Conservation (phyloP, 257 asterid genomes). For the Rubia yunnanensis region DNA sequence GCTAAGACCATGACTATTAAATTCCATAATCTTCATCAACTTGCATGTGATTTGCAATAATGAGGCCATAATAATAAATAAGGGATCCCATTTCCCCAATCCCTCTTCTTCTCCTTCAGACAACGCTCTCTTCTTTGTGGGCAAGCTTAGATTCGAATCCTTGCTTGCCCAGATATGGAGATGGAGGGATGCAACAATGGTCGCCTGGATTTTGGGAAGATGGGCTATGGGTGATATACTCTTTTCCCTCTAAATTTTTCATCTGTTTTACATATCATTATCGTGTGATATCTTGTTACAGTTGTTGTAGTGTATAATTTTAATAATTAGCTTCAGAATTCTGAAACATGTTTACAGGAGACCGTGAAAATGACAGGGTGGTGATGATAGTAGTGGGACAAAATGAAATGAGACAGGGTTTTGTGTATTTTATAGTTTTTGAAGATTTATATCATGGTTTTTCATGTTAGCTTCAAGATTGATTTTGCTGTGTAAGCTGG, state of each 20-base stretch:
- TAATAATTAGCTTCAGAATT: no score
- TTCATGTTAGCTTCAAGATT: no score
- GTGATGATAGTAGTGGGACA: no score
- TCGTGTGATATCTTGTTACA: no score
- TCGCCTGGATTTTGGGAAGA: slow-evolving; percentile 92
- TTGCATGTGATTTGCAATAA: slow-evolving; percentile 17
- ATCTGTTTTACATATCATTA: no score
- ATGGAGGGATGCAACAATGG: slow-evolving; percentile 61
- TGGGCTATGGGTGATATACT: slow-evolving; percentile 87
- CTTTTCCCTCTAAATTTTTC: neutral
- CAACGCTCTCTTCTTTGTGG: slow-evolving; percentile 17
- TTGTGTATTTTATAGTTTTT: no score
- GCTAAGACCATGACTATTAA: neutral
- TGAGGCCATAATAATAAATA: slow-evolving; percentile 18
- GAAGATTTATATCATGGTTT: neutral
- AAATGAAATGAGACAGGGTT: no score
- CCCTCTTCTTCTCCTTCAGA: slow-evolving; percentile 14
- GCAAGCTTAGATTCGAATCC: slow-evolving; percentile 11
- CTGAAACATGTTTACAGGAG: neutral
- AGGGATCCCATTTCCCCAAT: slow-evolving; percentile 22
- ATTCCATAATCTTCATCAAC: slow-evolving; percentile 6
- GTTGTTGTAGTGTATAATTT: neutral
- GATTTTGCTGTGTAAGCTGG: slow-evolving; percentile 3
- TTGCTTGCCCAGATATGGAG: slow-evolving; percentile 25
- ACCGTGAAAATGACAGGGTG: no score